Percentiles rank a stretch among this genome's conserved stretches.
Conservation (phyloP, 164 flowering plant genomes). For the Tetrastigma voinierianum region DNA sequence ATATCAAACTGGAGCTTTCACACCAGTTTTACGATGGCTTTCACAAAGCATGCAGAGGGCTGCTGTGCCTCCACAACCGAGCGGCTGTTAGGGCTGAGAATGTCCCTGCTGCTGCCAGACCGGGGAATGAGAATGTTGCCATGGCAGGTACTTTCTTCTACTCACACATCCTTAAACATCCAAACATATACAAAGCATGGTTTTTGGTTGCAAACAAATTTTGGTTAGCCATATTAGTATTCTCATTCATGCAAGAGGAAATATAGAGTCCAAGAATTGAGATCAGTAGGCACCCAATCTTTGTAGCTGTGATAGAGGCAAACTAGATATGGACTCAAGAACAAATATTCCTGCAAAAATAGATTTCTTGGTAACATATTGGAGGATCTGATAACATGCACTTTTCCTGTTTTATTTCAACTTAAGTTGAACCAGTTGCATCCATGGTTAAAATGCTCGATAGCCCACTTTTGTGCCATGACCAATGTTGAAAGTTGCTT, state of each 20-base stretch:
- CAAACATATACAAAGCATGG: neutral
- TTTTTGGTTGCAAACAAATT: neutral
- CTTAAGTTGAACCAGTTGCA: no score
- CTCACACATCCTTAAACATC: neutral
- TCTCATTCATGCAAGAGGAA: neutral
- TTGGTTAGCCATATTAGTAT: neutral
- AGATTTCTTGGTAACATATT: no score
- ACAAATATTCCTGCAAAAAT: neutral
- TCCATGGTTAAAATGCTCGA: no score
- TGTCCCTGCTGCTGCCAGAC: slow-evolving; percentile 47
- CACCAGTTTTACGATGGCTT: slow-evolving; percentile 88
- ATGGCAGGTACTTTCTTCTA: slow-evolving; percentile 43
- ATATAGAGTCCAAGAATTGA: neutral
- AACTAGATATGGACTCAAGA: neutral
- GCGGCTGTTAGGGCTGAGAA: slow-evolving; percentile 61
- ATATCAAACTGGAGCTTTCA: slow-evolving; percentile 91
- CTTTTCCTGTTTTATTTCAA: no score
- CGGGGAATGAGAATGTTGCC: slow-evolving; percentile 55
- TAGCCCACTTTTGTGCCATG: no score
- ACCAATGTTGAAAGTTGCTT: no score
- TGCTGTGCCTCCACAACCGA: slow-evolving; percentile 72
- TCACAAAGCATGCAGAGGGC: slow-evolving; percentile 90
- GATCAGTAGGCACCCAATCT: neutral
- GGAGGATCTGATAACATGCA: no score
- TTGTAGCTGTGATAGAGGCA: neutral